Percentiles rank a stretch among this genome's conserved stretches.
Conservation (phyloP, 352 stramenopile species). For the Phytopythium sindhum region DNA sequence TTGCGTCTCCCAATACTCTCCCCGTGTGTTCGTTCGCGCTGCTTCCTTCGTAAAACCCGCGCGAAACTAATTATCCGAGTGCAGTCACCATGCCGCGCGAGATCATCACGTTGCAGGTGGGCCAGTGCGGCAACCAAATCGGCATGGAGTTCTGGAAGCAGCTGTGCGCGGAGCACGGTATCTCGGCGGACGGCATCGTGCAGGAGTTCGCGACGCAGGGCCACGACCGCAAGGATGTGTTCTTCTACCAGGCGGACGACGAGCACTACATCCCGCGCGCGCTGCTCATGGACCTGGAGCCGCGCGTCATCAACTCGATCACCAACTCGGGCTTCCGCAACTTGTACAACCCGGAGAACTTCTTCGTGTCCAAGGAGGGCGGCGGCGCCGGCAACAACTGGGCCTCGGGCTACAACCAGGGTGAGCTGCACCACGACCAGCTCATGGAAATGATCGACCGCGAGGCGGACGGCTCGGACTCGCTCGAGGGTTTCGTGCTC, state of each 20-base stretch:
- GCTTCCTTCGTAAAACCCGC: not conserved
- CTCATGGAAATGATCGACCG: constrained; percentile 99
- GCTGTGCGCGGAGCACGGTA: constrained; percentile 98
- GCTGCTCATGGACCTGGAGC: constrained; percentile 98
- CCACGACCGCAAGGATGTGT: constrained; percentile 99
- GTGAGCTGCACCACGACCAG: constrained; percentile 94
- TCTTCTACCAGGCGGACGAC: constrained; percentile 99
- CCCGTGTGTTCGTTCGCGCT: not conserved
- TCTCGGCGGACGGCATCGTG: constrained; percentile 95
- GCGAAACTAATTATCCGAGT: not conserved
- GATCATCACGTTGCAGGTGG: constrained; percentile 99
- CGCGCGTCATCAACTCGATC: constrained; percentile 92
- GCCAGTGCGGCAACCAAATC: constrained; percentile 99
- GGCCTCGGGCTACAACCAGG: constrained; percentile 91
- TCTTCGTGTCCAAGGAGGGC: constrained; percentile 93
- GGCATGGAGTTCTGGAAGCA: constrained; percentile 99
- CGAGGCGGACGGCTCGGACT: constrained; percentile 94
- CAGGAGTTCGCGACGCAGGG: constrained; percentile 91
- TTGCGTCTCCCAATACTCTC: too few species aligned
- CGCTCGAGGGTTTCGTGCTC: constrained; percentile 97
- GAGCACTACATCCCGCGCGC: constrained; percentile 98
- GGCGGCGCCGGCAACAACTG: constrained; percentile 93
- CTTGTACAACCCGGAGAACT: constrained; percentile 99
- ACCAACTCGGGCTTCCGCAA: constrained; percentile 90
- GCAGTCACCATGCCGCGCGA: constrained; percentile 90